Conservation (phyloP, 1,139 yeast genomes). For the Kodamaea derodonti region DNA sequence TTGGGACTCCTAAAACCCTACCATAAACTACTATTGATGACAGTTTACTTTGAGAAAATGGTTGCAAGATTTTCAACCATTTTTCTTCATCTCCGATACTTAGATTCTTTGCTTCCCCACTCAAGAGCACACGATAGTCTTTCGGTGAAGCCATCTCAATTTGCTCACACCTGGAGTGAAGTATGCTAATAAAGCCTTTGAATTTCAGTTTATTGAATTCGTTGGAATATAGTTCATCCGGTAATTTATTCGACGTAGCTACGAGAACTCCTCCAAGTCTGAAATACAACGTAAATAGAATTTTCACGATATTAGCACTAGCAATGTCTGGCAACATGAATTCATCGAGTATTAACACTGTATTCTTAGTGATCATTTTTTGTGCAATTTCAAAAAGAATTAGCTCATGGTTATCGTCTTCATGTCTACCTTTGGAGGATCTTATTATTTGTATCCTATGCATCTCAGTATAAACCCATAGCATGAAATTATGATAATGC, state of each 20-base stretch:
- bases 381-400: conserved; percentile 65
- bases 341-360: conserved; percentile 64
- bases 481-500: conserved; percentile 68
- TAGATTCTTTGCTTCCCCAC: conserved; percentile 16
- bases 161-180: conserved; percentile 59
- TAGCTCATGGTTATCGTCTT: conserved; percentile 57
- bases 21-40: conserved; percentile 51
- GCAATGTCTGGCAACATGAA: conserved; percentile 74
- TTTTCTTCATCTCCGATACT: conserved; percentile 34
- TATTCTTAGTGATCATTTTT: conserved; percentile 54
- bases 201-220: conserved; percentile 60
- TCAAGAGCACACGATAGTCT: conserved; percentile 52
- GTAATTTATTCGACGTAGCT: conserved; percentile 68
- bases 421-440: conserved; percentile 3
- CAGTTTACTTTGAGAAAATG: conserved; percentile 13
- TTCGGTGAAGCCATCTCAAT: conserved; percentile 57
- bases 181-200: conserved; percentile 50
- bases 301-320: conserved; percentile 63
- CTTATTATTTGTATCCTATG: conserved; percentile 47
- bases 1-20: conserved; percentile 46
- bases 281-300: conserved; percentile 64
- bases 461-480: conserved; percentile 64
- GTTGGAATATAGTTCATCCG: conserved; percentile 65
- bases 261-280: conserved; percentile 71
- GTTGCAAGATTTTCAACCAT: conserved; percentile 14